phyloP scores from a whole-genome alignment of 1,284 basidiomycete genomes.

The Leccinum pseudoinsigne region DNA sequence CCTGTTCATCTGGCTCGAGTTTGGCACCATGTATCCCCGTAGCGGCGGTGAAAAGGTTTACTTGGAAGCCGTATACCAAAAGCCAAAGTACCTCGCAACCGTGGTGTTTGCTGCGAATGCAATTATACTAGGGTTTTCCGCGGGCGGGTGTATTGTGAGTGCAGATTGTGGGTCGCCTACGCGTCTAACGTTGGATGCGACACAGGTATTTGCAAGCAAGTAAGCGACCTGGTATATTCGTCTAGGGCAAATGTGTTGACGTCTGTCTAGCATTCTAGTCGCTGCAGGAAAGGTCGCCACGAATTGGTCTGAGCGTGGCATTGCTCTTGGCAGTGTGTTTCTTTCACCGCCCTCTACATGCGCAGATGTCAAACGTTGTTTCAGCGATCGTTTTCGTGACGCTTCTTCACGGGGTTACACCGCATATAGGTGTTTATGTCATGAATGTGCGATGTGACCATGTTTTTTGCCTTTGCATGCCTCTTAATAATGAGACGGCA shows the following conservation, averaged over 20 bases:
- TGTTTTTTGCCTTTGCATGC: not conserved
- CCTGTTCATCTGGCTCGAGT: slow-evolving; percentile 54
- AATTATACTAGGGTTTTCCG: slow-evolving; percentile 51
- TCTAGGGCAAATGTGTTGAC: not conserved
- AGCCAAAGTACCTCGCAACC: slow-evolving; percentile 45
- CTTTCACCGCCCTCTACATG: not conserved
- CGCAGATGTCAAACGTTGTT: not conserved
- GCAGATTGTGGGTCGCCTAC: not conserved
- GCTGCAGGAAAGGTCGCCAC: slow-evolving; percentile 42
- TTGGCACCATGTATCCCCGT: slow-evolving; percentile 51
- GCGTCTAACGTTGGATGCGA: not conserved
- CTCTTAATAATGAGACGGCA: slow-evolving; percentile 5
- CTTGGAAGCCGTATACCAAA: slow-evolving; percentile 47
- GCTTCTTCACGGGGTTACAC: slow-evolving; percentile 46
- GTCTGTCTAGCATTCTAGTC: slow-evolving; percentile 44
- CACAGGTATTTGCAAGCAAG: slow-evolving; percentile 39
- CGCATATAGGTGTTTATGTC: slow-evolving; percentile 43
- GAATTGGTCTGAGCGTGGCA: slow-evolving; percentile 55
- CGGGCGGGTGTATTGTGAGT: slow-evolving; percentile 55
- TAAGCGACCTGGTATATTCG: slow-evolving; percentile 11
- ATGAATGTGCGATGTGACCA: slow-evolving; percentile 43
- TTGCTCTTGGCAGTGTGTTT: slow-evolving; percentile 51
- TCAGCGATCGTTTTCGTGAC: slow-evolving; percentile 46
- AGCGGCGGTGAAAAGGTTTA: slow-evolving; percentile 59
- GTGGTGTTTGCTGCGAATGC: slow-evolving; percentile 48